Evolutionary conservation across 129 eudicot genomes (phyloP).

Genomic region (Helianthus annuus): HanXRQr2.0-SUNRISE NC_035449.2:13705369-13705868

Average conservation of each 20-base stretch:
- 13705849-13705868: slow-evolving; percentile 12
- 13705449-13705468: not conserved
- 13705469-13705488: not conserved
- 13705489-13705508: not conserved
- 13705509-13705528: not conserved
- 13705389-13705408: not conserved
- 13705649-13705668: too few relatives aligned
- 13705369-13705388: not conserved
- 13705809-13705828: not conserved
- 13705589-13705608: too few relatives aligned
- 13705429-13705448: not conserved
- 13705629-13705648: too few relatives aligned
- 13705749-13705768: too few relatives aligned
- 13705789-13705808: slow-evolving; percentile 41
- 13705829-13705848: not conserved
- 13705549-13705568: not conserved
- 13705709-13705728: too few relatives aligned
- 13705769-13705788: slow-evolving; percentile 7
- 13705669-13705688: too few relatives aligned
- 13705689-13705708: too few relatives aligned
- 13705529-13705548: not conserved
- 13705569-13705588: too few relatives aligned
- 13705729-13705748: too few relatives aligned
- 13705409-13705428: not conserved
- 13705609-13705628: too few relatives aligned